Evolutionary conservation across 306 rosid species (phyloP).

Genomic region (Acmispon strigosus): DNA sequence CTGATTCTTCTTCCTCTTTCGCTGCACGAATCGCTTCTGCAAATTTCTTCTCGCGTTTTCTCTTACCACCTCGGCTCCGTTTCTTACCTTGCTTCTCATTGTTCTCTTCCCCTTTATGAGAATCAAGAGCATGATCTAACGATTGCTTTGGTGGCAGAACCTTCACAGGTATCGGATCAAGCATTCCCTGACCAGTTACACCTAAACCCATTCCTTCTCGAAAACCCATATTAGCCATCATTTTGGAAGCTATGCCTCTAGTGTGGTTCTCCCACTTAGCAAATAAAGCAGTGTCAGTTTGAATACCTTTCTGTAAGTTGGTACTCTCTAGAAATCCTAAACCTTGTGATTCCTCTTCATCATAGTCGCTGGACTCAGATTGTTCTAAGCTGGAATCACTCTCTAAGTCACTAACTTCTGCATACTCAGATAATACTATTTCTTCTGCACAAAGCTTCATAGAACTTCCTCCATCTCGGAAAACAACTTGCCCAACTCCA

Average conservation of each 20-base stretch:
- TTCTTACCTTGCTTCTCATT: constrained; percentile 45
- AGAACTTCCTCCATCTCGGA: constrained; percentile 75
- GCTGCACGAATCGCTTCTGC: constrained; percentile 56
- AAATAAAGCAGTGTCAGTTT: constrained; percentile 75
- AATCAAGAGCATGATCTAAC: constrained; percentile 70
- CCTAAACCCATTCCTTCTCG: constrained; percentile 91
- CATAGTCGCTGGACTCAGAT: constrained; percentile 61
- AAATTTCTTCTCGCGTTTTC: constrained; percentile 81
- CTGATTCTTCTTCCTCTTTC: constrained; percentile 51
- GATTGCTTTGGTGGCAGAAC: constrained; percentile 88
- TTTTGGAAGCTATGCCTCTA: constrained; percentile 88
- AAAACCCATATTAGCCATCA: constrained; percentile 97
- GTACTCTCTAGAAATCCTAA: constrained; percentile 78
- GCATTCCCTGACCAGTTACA: constrained; percentile 80
- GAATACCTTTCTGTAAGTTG: constrained; percentile 62
- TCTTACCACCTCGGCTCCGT: constrained; percentile 86
- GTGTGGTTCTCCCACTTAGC: constrained; percentile 99
- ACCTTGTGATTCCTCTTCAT: constrained; percentile 58
- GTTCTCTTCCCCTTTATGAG: constrained; percentile 37
- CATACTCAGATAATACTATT: constrained; percentile 58
- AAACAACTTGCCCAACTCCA: constrained; percentile 72
- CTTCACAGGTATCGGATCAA: constrained; percentile 66
- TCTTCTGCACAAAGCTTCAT: constrained; percentile 57
- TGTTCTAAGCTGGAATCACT: constrained; percentile 52
- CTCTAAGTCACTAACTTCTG: constrained; percentile 47